Evolutionary conservation across 805 yeast species (phyloP).

Genomic region (Yarrowia divulgata): DNA sequence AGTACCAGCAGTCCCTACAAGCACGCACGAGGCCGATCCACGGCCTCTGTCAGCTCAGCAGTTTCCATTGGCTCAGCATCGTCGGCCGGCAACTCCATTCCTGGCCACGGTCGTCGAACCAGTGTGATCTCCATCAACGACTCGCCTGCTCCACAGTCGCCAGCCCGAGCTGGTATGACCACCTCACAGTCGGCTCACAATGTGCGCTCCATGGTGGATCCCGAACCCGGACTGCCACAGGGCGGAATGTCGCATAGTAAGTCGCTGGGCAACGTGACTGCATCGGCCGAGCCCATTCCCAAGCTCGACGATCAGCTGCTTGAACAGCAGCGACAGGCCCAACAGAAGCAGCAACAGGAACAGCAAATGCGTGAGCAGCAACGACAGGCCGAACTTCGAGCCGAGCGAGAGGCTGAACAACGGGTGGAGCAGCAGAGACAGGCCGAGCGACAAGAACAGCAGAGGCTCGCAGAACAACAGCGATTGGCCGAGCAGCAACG

Average conservation of each 20-base stretch:
- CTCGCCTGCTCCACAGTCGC: conserved; percentile 19
- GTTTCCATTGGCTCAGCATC: conserved; percentile 17
- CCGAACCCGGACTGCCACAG: neutral
- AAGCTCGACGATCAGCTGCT: conserved; percentile 1
- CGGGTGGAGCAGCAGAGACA: conserved; percentile 18
- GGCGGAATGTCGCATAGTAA: conserved; percentile 28
- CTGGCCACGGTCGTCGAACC: conserved; percentile 21
- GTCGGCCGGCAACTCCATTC: conserved; percentile 27
- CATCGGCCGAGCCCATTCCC: conserved; percentile 6
- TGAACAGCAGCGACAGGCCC: conserved; percentile 9
- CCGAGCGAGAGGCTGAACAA: conserved; percentile 19
- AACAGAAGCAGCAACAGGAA: neutral
- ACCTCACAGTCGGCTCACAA: conserved; percentile 27
- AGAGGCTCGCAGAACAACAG: neutral
- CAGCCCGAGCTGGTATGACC: neutral
- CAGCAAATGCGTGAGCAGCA: conserved; percentile 7
- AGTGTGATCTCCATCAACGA: conserved; percentile 19
- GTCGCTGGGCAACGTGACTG: conserved; percentile 14
- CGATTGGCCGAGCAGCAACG: neutral
- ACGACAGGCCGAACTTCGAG: neutral
- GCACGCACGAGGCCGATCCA: conserved; percentile 17
- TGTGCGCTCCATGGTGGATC: conserved; percentile 32
- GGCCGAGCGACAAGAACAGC: conserved; percentile 26
- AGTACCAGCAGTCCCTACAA: conserved; percentile 3
- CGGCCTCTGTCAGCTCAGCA: conserved; percentile 5